Percentiles rank a stretch among this genome's conserved stretches.
Conservation (phyloP, 495 filamentous ascomycete species). For the Penicillium argentinense region DNA sequence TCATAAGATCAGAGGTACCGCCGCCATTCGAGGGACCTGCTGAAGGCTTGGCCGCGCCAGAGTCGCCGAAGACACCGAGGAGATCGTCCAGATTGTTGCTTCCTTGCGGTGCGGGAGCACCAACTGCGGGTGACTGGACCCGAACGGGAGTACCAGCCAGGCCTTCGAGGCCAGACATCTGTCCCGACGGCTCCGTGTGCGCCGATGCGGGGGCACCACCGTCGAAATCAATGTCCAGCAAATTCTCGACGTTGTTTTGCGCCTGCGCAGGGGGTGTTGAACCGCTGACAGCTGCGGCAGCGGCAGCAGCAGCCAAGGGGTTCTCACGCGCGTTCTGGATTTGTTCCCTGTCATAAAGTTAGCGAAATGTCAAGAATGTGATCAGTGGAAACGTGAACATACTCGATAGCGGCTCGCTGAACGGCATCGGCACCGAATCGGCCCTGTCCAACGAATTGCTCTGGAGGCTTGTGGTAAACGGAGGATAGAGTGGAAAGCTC, state of each 20-base stretch:
- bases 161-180: constrained; percentile 68
- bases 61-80: constrained; percentile 73
- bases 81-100: constrained; percentile 83
- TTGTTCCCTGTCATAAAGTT: constrained; percentile 61
- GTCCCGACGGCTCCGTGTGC: constrained; percentile 64
- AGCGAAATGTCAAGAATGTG: neutral
- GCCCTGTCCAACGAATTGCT: constrained; percentile 94
- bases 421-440: constrained; percentile 92
- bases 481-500: constrained; percentile 96
- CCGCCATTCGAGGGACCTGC: constrained; percentile 30
- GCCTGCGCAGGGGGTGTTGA: constrained; percentile 45
- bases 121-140: constrained; percentile 61
- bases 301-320: constrained; percentile 83
- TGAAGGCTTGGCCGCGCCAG: constrained; percentile 30
- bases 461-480: constrained; percentile 98
- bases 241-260: constrained; percentile 86
- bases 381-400: constrained; percentile 19
- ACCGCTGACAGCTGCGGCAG: constrained; percentile 64
- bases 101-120: constrained; percentile 39
- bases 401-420: constrained; percentile 92
- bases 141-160: constrained; percentile 77
- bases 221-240: constrained; percentile 98
- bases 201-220: constrained; percentile 87
- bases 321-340: constrained; percentile 89
- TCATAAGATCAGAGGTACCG: constrained; percentile 63